Evolutionary conservation across 257 asterid species (phyloP), one percentile per base, ranked within the genome.

Genomic region (Solanum neorickii): DNA sequence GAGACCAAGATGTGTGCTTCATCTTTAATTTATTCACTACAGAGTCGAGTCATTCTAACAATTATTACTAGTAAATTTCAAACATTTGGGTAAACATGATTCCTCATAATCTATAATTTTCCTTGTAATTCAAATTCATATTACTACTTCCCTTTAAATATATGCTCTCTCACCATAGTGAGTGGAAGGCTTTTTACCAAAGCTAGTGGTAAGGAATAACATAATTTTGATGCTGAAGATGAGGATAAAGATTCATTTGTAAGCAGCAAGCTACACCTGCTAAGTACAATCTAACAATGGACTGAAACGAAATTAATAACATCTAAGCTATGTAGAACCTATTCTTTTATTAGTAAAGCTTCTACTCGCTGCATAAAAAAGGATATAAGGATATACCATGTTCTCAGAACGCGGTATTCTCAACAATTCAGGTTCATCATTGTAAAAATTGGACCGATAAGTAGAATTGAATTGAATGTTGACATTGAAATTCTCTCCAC

Each of bases 381-480:
- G 37, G 41, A 39, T 66, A 14, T 2, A 76, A 82, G 80, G 66
- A 77, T 13, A 87, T 90, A 91, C 93, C 93, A 90, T 89, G 87
- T 86, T 89, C 85, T 88, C 89, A 46, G 90, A 87, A 56, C 88
- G 89, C 27, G 82, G 89, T 46, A 89, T 76, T 33, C 82, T 88
- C 88, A 90, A 74, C 44, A 39, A 44, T 29, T 13, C 39, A 33
- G 87, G 83, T 35, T 25, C 8, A 66, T 41, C 15, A 77, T 35
- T 20, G 20, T 1, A 29, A 62, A 3, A 27, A 31, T 31, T 12
- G 68, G 49, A n/a, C 85, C 15, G 35, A 16, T 33, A 37, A n/a
- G 92, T 87, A 42, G 91, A 56, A 85, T 91, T 91, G 83, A 87
- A 90, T 88, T 90, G 88, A 56, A 91, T 37, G 84, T 80, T 66